These are phyloP conservation scores for Vaccinium myrtillus DNA, from an alignment of 148 eudicot species.

Conservation along the genomic window DNA sequence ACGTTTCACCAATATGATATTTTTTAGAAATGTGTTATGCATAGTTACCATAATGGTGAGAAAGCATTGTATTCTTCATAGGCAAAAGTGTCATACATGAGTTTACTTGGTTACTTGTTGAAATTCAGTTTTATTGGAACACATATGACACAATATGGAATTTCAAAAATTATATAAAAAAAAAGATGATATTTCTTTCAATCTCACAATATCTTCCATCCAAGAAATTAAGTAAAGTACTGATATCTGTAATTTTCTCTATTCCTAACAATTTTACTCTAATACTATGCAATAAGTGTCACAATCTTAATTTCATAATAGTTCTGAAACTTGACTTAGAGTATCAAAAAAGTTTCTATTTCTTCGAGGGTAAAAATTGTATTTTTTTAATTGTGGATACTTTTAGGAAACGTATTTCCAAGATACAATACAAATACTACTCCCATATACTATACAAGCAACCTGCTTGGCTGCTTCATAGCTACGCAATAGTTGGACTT, in stretches of 20 bases:
- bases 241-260: background rate
- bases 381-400: background rate
- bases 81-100: background rate
- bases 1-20: background rate
- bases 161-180: background rate
- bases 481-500: background rate
- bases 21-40: background rate
- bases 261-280: background rate
- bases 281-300: background rate
- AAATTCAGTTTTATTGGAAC: background rate
- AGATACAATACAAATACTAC: background rate
- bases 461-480: background rate
- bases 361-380: background rate
- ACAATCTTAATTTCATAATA: background rate
- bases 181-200: background rate
- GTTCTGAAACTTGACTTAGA: background rate
- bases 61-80: background rate
- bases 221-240: background rate
- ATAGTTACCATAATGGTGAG: background rate
- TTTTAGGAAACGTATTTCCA: background rate
- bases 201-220: background rate
- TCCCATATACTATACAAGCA: background rate
- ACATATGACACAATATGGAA: background rate
- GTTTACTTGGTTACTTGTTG: background rate
- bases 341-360: background rate